Base-by-base conservation (phyloP, 1,139 yeast species). In the Yamadazyma dushanensis region DNA sequence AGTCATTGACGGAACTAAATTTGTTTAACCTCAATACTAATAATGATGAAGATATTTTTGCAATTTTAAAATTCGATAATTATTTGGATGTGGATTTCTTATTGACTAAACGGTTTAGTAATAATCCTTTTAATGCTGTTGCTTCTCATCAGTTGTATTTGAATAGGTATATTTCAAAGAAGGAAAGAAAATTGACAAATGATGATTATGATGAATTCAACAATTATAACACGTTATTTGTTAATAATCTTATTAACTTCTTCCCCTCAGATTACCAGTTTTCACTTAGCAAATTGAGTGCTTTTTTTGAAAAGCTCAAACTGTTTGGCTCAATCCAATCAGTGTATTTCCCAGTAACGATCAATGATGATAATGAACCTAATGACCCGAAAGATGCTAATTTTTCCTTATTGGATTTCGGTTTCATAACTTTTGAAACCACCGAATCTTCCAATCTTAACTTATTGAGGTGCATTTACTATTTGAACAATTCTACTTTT, bases 171-270 rank as follows among this genome's bases (percentile, higher is more conserved):
- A 51, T 60, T 32, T 63, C 55, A 41, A 61, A 44, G 40, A 53
- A 51, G 34, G 62, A 59, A 44, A 43, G 63, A 26, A 51, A 45
- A 34, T 37, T 47, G 32, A 43, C 45, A 16, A 30, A 38, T 26
- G 47, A 47, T 8, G 44, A 41, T 8, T 16, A 23, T 17, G 48
- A 39, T 14, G 43, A 44, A 18, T 33, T 39, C 29, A 70, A 65
- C 44, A 61, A 57, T 37, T 54, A 56, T 31, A 61, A 63, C 33
- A 66, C 70, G 32, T 53, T 76, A 3, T 62, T 71, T 30, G 48
- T 76, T 20, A 78, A 73, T 44, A 73, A 73, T 45, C 57, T 76
- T 36, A 57, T 54, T 14, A 49, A 54, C 4, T 59, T 67, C 37
- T 53, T 64, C 16, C 56, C 63, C 3, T 48, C 41, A 21, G 40